Evolutionary conservation across 1,284 basidiomycete species (phyloP).

Genomic region (Ceratobasidium papillatum): DNA sequence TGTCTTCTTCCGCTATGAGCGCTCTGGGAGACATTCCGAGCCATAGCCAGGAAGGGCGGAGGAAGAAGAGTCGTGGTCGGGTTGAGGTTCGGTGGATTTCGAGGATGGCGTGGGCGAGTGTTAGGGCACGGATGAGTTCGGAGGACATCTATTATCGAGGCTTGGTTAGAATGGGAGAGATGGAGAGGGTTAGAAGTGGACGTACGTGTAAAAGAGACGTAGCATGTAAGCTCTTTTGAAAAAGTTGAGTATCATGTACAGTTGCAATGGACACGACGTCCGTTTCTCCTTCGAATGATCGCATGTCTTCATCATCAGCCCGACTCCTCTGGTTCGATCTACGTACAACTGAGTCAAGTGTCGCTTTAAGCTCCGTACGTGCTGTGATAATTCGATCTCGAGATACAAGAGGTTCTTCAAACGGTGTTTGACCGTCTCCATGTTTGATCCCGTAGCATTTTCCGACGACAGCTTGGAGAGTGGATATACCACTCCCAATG

Average conservation of each 20-base stretch:
- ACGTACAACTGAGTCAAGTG: constrained; percentile 27
- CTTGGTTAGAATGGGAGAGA: not conserved
- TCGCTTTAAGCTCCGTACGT: constrained; percentile 4
- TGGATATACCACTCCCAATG: constrained; percentile 16
- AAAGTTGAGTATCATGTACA: constrained; percentile 3
- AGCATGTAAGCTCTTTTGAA: constrained; percentile 32
- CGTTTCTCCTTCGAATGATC: not conserved
- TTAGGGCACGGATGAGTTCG: constrained; percentile 22
- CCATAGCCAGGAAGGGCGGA: constrained; percentile 59
- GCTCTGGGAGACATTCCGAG: constrained; percentile 57
- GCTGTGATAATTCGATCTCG: constrained; percentile 1
- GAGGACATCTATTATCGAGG: constrained; percentile 13
- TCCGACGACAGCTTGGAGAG: constrained; percentile 20
- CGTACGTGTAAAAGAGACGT: constrained; percentile 32
- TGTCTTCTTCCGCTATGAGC: constrained; percentile 32
- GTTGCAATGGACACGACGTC: not conserved
- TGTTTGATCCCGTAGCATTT: constrained; percentile 34
- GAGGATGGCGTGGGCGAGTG: constrained; percentile 51
- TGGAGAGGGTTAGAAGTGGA: not conserved
- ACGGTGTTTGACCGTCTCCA: not conserved
- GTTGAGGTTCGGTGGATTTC: constrained; percentile 50
- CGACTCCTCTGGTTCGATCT: not conserved
- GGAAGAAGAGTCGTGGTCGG: constrained; percentile 56
- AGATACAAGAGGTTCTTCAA: not conserved
- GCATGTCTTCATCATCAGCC: not conserved